These are phyloP conservation scores for Pestalotiopsis sp. DNA, from an alignment of 2,329 filamentous ascomycete species.

Conservation along the genomic window DNA sequence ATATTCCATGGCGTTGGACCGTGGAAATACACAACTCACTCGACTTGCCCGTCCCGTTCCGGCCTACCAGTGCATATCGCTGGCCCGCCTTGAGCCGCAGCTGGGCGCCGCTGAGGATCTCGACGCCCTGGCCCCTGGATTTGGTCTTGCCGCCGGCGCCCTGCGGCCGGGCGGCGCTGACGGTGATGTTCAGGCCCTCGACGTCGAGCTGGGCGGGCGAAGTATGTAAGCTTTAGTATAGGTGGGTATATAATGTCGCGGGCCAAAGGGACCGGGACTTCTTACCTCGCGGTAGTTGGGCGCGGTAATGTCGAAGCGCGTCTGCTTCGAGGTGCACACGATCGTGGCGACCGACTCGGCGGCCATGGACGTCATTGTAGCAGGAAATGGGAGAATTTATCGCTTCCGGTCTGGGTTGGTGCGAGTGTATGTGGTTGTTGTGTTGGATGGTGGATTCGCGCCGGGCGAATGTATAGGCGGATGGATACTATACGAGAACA, in stretches of 20 bases:
- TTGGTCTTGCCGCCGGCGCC: constrained; percentile 52
- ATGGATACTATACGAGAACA: too few relatives aligned
- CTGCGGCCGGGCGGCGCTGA: constrained; percentile 50
- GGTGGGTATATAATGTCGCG: neutral
- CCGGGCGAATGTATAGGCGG: too few relatives aligned
- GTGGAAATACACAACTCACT: constrained; percentile 49
- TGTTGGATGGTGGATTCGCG: too few relatives aligned
- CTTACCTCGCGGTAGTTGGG: constrained; percentile 60
- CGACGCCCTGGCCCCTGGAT: constrained; percentile 52
- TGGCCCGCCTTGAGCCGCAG: constrained; percentile 73
- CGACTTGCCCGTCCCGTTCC: constrained; percentile 84
- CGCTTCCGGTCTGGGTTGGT: neutral
- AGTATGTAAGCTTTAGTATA: neutral
- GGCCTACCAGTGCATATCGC: constrained; percentile 77
- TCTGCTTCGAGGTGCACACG: constrained; percentile 68
- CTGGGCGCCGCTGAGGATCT: constrained; percentile 72
- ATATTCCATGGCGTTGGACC: neutral
- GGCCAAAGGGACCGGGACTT: too few relatives aligned
- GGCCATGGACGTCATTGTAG: constrained; percentile 49
- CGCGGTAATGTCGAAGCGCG: constrained; percentile 63
- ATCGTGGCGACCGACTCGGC: constrained; percentile 56
- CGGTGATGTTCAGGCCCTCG: constrained; percentile 72
- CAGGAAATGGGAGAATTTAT: neutral
- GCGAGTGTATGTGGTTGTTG: neutral
- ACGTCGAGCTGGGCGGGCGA: constrained; percentile 62